Percentiles rank a stretch among this genome's conserved stretches.
These are phyloP conservation scores for Ramularia collo-cygni DNA, from an alignment of 2,329 filamentous ascomycete species.

Conservation along the genomic window DNA sequence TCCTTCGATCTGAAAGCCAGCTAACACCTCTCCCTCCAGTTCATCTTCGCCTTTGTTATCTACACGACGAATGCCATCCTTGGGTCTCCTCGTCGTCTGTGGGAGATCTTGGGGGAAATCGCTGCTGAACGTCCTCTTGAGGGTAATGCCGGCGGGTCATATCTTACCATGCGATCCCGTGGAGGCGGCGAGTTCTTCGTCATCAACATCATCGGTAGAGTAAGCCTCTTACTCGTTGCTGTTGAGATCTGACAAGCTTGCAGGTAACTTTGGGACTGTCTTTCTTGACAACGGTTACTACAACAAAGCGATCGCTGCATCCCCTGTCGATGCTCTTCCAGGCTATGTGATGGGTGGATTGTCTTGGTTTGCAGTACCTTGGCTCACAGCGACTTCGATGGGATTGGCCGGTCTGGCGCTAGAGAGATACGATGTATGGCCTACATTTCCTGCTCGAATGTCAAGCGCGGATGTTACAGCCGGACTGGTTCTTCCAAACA, in stretches of 20 bases:
- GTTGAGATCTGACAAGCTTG: no score
- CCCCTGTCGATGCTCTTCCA: conserved; percentile 32
- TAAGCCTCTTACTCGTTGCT: no score
- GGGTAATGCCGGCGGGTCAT: conserved; percentile 35
- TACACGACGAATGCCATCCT: conserved; percentile 33
- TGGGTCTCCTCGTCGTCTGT: conserved; percentile 34
- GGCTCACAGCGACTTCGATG: conserved; percentile 40
- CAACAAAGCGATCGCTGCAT: conserved; percentile 38
- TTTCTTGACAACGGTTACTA: conserved; percentile 42
- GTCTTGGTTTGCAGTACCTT: conserved; percentile 45
- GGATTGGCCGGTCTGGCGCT: conserved; percentile 32
- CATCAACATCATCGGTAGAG: conserved; percentile 6
- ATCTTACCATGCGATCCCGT: conserved; percentile 31
- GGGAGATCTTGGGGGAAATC: conserved; percentile 20
- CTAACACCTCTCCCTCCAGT: no score
- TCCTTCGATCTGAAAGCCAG: no score
- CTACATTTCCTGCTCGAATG: conserved; percentile 66
- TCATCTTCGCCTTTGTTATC: conserved; percentile 38
- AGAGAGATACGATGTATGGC: conserved; percentile 26
- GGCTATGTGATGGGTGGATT: conserved; percentile 37
- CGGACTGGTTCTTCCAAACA: conserved; percentile 74
- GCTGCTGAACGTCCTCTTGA: conserved; percentile 29
- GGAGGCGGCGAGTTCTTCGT: conserved; percentile 21
- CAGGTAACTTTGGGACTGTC: conserved; percentile 22
- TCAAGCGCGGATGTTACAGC: conserved; percentile 65